Percentiles rank a stretch among this genome's conserved stretches.
phyloP scores from a whole-genome alignment of 2,329 filamentous ascomycete species.

The Escovopsis sp. region DNA sequence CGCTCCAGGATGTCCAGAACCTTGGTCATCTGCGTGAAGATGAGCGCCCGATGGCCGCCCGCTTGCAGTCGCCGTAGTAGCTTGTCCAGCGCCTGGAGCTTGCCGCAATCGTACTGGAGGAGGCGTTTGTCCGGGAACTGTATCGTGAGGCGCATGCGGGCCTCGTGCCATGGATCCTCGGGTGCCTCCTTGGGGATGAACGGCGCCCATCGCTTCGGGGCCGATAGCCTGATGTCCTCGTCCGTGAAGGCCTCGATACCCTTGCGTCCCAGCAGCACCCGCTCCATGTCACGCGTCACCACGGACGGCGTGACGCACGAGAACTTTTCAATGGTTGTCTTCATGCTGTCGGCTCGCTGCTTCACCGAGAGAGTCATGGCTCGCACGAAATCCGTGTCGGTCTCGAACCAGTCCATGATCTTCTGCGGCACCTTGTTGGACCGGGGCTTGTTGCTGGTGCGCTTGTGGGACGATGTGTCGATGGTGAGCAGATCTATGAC shows the following conservation, averaged over 20 bases:
- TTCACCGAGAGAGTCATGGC: constrained; percentile 60
- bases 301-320: constrained; percentile 85
- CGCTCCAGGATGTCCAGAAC: constrained; percentile 94
- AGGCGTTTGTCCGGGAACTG: constrained; percentile 93
- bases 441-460: constrained; percentile 36
- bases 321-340: constrained; percentile 70
- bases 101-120: constrained; percentile 96
- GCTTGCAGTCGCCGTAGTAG: constrained; percentile 76
- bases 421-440: constrained; percentile 44
- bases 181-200: constrained; percentile 41
- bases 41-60: constrained; percentile 82
- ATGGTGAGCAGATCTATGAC: constrained; percentile 63
- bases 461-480: constrained; percentile 37
- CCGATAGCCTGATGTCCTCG: constrained; percentile 40
- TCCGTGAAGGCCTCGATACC: constrained; percentile 43
- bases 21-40: constrained; percentile 99
- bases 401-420: constrained; percentile 60
- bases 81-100: constrained; percentile 77
- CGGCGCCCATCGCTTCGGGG: constrained; percentile 37
- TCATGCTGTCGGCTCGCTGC: constrained; percentile 55
- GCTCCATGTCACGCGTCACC: constrained; percentile 61
- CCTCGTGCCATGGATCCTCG: constrained; percentile 79
- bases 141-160: constrained; percentile 82
- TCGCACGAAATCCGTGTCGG: constrained; percentile 47
- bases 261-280: constrained; percentile 47